phyloP scores from a whole-genome alignment of 176 grass and related monocot genomes.

The Pontederia crassipes region DNA sequence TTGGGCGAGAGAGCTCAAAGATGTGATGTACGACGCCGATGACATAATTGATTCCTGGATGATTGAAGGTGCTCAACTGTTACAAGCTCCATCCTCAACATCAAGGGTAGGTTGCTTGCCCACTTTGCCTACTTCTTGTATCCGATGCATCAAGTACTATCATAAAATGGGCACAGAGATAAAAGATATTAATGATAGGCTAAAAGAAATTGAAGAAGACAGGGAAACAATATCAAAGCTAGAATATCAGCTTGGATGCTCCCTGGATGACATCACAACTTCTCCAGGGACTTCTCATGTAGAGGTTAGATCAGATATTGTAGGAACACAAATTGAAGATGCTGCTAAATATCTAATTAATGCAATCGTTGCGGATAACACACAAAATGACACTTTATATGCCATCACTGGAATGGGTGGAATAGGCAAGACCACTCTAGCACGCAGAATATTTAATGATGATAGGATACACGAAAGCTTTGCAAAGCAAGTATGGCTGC shows the following conservation, averaged over 20 bases:
- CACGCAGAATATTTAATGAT: conserved; percentile 1
- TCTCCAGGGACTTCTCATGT: neutral
- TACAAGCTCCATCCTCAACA: neutral
- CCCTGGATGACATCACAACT: neutral
- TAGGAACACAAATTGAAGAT: neutral
- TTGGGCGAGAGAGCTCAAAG: conserved; percentile 29
- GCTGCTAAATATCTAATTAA: neutral
- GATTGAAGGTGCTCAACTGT: conserved; percentile 10
- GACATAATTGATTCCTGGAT: conserved; percentile 29
- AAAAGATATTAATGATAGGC: neutral
- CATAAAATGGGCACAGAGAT: neutral
- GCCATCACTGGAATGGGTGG: conserved; percentile 3
- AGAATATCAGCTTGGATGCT: neutral
- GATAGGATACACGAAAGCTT: neutral
- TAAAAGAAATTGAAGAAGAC: neutral
- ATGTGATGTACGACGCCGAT: conserved; percentile 36
- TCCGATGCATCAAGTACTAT: neutral
- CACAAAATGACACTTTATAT: neutral
- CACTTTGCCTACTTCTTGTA: neutral
- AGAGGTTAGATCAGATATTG: neutral
- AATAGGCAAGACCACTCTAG: conserved; percentile 4
- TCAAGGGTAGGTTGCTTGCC: neutral
- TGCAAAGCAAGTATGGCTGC: neutral
- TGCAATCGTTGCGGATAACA: neutral
- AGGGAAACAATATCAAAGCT: neutral